Base-by-base conservation (phyloP, 257 asterid genomes). In the Asclepias syriaca region DNA sequence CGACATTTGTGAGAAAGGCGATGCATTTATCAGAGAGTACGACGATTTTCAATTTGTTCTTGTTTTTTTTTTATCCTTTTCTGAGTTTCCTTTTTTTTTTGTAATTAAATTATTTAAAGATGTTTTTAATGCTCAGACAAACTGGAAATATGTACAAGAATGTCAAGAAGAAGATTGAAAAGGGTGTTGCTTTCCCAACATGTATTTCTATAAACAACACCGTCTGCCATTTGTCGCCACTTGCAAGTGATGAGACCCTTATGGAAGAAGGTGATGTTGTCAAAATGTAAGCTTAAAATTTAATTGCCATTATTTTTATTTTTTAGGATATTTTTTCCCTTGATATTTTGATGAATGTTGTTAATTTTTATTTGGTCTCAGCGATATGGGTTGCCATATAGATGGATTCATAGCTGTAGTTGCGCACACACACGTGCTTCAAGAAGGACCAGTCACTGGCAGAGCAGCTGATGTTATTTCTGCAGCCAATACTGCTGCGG, bases 371-470 rank as follows among this genome's bases (percentile, higher is more conserved):
- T 74, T 50, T 69, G 22, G 68, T 40, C 84, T 76, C 91, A 91
- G 96, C 70, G 96, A 89, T 79, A 80, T 89, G 93, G 97, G 95
- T 48, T 89, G 95, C 77, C 96, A 91, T 79, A 87, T 91, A 68
- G 97, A 91, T 87, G 97, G 96, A 15, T 91, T 89, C 82, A 87
- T 91, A 68, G 90, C 97, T 51, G 95, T 87, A 37, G 95, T 87
- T 79, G 96, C 85, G 3, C 96, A 89, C 71, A 89, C 93, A 22
- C 96, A 89, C 70, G 93, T 85, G 0, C 89, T 91, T 83, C 91
- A 85, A 66, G 77, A 87, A 77, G 95, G 91, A n/a, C 90, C 93
- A 6, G 86, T 91, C 54, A 89, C 91, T 6, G 97, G 97, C 67
- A 85, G 88, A 69, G 89, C 88, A 51, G 97, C 96, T 82, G 96